phyloP scores from a whole-genome alignment of 352 stramenopile species.

The Pythium insidiosum region DNA sequence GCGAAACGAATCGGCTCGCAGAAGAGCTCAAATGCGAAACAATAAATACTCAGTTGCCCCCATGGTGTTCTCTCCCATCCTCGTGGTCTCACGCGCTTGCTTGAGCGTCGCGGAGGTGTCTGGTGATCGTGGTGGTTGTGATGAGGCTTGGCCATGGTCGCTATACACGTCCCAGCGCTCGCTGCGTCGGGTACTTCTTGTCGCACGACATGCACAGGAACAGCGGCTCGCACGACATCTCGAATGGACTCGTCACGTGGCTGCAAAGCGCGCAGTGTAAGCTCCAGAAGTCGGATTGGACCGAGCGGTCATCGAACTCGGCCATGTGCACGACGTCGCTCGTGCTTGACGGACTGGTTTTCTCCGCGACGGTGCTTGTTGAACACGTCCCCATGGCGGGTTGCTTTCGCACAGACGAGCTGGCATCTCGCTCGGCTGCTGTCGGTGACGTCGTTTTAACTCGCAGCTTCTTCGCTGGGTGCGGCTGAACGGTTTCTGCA shows the following conservation, averaged over 20 bases:
- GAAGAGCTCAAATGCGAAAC: conserved; percentile 1
- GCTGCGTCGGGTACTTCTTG: conserved; percentile 77
- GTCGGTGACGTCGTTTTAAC: too few relatives aligned
- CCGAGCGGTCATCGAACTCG: conserved; percentile 19
- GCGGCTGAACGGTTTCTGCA: too few relatives aligned
- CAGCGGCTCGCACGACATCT: conserved; percentile 37
- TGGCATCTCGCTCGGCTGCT: neutral
- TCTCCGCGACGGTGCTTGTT: conserved; percentile 14
- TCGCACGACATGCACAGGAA: conserved; percentile 68
- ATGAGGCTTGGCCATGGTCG: too few relatives aligned
- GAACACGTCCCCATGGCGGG: neutral
- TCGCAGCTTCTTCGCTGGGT: too few relatives aligned
- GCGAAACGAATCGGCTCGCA: neutral
- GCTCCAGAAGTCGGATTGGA: conserved; percentile 22
- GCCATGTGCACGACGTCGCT: conserved; percentile 37
- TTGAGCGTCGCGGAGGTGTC: too few relatives aligned
- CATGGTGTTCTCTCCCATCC: too few relatives aligned
- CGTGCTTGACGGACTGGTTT: conserved; percentile 41
- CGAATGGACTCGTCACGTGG: conserved; percentile 24
- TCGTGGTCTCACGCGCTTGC: too few relatives aligned
- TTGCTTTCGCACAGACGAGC: neutral
- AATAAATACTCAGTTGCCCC: conserved; percentile 8
- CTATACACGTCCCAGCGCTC: conserved; percentile 44
- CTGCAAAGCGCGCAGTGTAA: conserved; percentile 62
- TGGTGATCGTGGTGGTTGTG: too few relatives aligned